Percentiles rank a stretch among this genome's conserved stretches.
These are phyloP conservation scores for Ambrosia trifida DNA, from an alignment of 129 eudicot species.

Conservation along the genomic window DNA sequence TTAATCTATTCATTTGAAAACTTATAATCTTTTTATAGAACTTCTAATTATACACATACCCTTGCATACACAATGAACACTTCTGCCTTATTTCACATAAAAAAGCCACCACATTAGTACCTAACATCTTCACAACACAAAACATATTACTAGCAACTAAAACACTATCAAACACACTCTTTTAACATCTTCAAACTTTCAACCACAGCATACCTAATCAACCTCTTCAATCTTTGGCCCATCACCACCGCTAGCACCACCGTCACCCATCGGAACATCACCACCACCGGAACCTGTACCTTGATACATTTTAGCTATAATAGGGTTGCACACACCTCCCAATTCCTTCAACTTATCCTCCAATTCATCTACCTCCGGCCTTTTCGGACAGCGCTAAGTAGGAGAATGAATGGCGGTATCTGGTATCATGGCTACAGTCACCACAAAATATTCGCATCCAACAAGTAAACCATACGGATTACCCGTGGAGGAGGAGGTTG, in stretches of 20 bases:
- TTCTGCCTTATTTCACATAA: not conserved
- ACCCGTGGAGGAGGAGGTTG: slow-evolving; percentile 20
- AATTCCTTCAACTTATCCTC: slow-evolving; percentile 72
- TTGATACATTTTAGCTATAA: slow-evolving; percentile 59
- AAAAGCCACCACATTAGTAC: not conserved
- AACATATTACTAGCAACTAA: not conserved
- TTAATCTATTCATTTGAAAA: no score
- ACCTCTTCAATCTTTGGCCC: slow-evolving; percentile 88
- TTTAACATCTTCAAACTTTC: not conserved
- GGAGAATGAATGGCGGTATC: slow-evolving; percentile 74
- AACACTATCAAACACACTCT: slow-evolving; percentile 5
- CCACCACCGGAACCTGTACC: slow-evolving; percentile 46
- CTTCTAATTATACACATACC: not conserved
- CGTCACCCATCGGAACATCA: slow-evolving; percentile 53
- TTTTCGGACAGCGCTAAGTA: no score
- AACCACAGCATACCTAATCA: slow-evolving; percentile 31
- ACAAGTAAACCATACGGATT: slow-evolving; percentile 77
- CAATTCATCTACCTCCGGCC: slow-evolving; percentile 71
- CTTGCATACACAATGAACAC: not conserved
- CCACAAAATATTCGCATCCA: slow-evolving; percentile 94
- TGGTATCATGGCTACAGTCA: slow-evolving; percentile 96
- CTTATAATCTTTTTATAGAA: no score
- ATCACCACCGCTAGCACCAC: slow-evolving; percentile 39
- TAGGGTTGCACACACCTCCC: slow-evolving; percentile 67
- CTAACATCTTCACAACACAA: not conserved